These are phyloP conservation scores for Niveomyces coronatus DNA, from an alignment of 2,329 filamentous ascomycete genomes.

Conservation along the genomic window DNA sequence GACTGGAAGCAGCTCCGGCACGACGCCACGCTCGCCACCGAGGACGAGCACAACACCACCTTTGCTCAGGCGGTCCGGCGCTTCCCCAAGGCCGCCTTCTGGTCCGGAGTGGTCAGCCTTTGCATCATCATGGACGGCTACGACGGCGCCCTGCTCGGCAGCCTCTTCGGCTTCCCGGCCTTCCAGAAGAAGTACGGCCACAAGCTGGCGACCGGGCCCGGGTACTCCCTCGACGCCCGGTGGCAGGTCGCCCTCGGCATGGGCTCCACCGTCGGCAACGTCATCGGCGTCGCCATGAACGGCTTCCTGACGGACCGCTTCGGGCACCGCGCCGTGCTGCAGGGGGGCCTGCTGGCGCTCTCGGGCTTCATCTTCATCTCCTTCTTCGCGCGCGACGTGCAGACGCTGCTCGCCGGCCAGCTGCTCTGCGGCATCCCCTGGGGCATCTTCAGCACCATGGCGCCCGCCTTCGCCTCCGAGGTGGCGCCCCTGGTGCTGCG, in stretches of 20 bases:
- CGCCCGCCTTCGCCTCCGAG: constrained; percentile 37
- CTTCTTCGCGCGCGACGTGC: constrained; percentile 32
- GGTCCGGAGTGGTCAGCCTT: constrained; percentile 25
- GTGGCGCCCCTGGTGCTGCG: constrained; percentile 28
- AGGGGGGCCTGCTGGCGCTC: constrained; percentile 29
- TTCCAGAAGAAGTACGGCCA: constrained; percentile 20
- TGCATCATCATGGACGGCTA: constrained; percentile 36
- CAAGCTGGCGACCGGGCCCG: not conserved
- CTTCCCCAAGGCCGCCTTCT: constrained; percentile 27
- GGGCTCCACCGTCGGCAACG: constrained; percentile 33
- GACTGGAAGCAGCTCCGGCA: constrained; percentile 4
- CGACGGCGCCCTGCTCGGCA: constrained; percentile 25
- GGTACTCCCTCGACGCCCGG: constrained; percentile 30
- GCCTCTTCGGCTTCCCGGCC: constrained; percentile 27
- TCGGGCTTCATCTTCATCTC: constrained; percentile 34
- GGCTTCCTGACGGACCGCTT: constrained; percentile 34
- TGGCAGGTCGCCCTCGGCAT: constrained; percentile 42
- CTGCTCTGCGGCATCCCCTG: constrained; percentile 36
- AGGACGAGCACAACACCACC: constrained; percentile 19
- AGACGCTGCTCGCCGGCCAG: constrained; percentile 30
- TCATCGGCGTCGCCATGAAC: constrained; percentile 37
- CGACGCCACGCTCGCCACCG: constrained; percentile 12
- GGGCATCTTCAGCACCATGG: constrained; percentile 34
- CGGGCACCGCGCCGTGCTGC: constrained; percentile 34
- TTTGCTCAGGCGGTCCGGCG: constrained; percentile 18